These are phyloP conservation scores for Wickerhamiella azyma DNA, from an alignment of 805 yeast species.

Conservation along the genomic window DNA sequence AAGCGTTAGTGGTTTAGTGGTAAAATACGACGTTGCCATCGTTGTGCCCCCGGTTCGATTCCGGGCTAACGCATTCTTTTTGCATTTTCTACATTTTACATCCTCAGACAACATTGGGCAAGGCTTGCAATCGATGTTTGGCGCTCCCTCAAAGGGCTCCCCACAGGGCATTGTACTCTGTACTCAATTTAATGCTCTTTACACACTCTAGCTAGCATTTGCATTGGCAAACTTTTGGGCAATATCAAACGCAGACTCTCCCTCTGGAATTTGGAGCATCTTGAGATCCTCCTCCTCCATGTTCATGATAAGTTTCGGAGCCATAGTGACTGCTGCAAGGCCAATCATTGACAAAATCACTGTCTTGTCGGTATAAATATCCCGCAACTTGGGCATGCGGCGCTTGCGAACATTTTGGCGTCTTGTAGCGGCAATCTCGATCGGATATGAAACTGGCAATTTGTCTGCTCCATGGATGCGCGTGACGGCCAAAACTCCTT, in stretches of 20 bases:
- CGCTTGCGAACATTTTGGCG: not conserved
- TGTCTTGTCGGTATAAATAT: conserved; percentile 1
- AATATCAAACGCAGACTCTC: conserved; percentile 20
- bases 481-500: conserved; percentile 18
- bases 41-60: conserved; percentile 19
- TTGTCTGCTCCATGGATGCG: conserved; percentile 18
- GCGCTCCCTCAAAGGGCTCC: too few relatives aligned
- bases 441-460: conserved; percentile 25
- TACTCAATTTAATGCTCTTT: too few relatives aligned
- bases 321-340: not conserved
- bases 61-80: conserved; percentile 19
- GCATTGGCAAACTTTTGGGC: conserved; percentile 22
- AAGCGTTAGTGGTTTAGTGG: conserved; percentile 15
- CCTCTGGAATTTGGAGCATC: conserved; percentile 21
- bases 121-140: too few relatives aligned
- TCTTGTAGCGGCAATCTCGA: conserved; percentile 14
- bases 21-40: conserved; percentile 16
- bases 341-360: not conserved
- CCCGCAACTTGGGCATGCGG: not conserved
- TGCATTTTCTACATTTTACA: not conserved
- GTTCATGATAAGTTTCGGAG: not conserved
- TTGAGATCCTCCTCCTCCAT: conserved; percentile 7
- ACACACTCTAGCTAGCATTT: not conserved
- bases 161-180: not conserved
- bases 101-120: not conserved